Conservation (phyloP, 805 yeast genomes). For the Teunomyces atbi region DNA sequence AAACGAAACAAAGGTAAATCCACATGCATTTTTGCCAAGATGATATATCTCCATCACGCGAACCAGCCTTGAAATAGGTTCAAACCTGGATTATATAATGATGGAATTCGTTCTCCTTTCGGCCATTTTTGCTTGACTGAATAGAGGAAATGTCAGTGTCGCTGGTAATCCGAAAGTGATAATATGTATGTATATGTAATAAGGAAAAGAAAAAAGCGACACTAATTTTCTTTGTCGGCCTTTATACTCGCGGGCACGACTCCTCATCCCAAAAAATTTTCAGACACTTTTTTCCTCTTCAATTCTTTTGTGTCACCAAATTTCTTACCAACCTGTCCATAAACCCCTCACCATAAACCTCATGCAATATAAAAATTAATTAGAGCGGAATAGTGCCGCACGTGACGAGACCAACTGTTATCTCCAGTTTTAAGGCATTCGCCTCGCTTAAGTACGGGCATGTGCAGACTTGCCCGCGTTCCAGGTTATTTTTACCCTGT, state of each 20-base stretch:
- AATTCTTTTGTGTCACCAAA: background rate
- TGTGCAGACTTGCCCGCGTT: background rate
- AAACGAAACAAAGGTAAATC: background rate
- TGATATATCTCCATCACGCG: slow-evolving; percentile 45
- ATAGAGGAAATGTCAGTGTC: slow-evolving; percentile 35
- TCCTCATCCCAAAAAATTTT: slow-evolving; percentile 1
- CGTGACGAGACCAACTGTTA: slow-evolving; percentile 4
- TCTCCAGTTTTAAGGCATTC: background rate
- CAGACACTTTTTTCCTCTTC: background rate
- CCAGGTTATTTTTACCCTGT: slow-evolving; percentile 1
- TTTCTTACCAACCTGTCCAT: background rate
- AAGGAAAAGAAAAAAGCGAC: slow-evolving; percentile 13
- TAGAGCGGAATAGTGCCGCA: background rate
- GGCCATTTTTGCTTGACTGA: slow-evolving; percentile 51
- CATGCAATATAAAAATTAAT: background rate
- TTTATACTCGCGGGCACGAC: background rate
- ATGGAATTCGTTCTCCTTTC: slow-evolving; percentile 39
- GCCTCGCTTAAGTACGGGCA: background rate
- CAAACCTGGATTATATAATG: slow-evolving; percentile 36
- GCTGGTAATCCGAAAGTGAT: slow-evolving; percentile 49
- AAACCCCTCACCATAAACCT: background rate
- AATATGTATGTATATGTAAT: slow-evolving; percentile 22
- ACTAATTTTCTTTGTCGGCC: slow-evolving; percentile 2
- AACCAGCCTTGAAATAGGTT: slow-evolving; percentile 26
- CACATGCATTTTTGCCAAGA: background rate